Evolutionary conservation across 169 alveolate genomes (phyloP).

Genomic region (Plasmodium sp.): DNA sequence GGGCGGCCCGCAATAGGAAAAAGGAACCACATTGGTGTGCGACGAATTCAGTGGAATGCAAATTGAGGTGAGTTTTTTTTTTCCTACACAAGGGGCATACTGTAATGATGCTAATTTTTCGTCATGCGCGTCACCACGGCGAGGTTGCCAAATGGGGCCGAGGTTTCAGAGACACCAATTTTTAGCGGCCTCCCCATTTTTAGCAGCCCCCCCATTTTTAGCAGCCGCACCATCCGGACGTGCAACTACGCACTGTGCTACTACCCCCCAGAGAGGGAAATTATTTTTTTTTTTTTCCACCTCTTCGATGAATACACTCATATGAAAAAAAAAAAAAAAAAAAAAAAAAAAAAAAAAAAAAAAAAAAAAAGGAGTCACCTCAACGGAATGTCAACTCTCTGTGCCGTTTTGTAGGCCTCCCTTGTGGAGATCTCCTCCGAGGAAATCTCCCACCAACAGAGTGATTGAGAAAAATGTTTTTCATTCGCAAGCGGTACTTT

Average conservation of each 20-base stretch:
- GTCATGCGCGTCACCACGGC: neutral
- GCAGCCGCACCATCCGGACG: neutral
- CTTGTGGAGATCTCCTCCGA: neutral
- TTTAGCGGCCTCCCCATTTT: too few species aligned
- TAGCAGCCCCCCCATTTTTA: neutral
- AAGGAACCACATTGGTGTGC: neutral
- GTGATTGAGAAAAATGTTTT: slow-evolving; percentile 17
- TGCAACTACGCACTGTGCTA: neutral
- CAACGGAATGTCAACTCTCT: neutral
- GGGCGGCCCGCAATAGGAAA: neutral
- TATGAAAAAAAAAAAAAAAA: too few species aligned
- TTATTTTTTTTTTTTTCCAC: neutral
- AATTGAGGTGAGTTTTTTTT: neutral
- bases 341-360: too few species aligned
- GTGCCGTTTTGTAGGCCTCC: neutral
- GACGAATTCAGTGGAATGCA: neutral
- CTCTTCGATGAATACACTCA: neutral
- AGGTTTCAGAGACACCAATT: neutral
- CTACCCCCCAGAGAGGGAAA: neutral
- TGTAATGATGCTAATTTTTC: neutral
- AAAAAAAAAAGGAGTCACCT: neutral
- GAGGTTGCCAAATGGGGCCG: neutral
- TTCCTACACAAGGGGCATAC: neutral
- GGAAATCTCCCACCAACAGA: neutral
- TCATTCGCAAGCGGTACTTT: slow-evolving; percentile 12